phyloP scores from a whole-genome alignment of 768 basidiomycete species.

The Amanita phalloides region DNA sequence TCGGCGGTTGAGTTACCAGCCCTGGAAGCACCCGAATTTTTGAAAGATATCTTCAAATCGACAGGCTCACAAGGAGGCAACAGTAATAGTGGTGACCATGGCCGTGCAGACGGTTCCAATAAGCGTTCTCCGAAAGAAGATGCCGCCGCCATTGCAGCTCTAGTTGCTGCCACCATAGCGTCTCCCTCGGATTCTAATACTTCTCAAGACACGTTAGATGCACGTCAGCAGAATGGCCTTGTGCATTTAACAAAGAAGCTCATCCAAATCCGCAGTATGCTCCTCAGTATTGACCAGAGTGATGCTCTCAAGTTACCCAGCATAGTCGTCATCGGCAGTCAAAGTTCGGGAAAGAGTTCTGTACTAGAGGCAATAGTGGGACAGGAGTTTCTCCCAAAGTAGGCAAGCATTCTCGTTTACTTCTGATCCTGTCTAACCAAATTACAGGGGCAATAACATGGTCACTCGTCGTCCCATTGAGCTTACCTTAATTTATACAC shows the following conservation, averaged over 20 bases:
- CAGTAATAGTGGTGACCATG: constrained; percentile 20
- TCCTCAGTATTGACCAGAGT: constrained; percentile 94
- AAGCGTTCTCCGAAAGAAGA: constrained; percentile 46
- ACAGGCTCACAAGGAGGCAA: constrained; percentile 20
- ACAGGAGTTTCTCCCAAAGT: constrained; percentile 98
- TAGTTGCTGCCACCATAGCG: constrained; percentile 70
- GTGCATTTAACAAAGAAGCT: constrained; percentile 92
- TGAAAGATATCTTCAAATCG: constrained; percentile 47
- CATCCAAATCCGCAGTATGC: constrained; percentile 90
- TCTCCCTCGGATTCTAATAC: constrained; percentile 56
- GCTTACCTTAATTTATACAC: constrained; percentile 91
- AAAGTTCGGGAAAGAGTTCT: constrained; percentile 97
- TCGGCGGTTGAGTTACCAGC: constrained; percentile 48
- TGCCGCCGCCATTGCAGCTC: constrained; percentile 58
- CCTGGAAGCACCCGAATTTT: constrained; percentile 50
- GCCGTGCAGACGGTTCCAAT: constrained; percentile 20
- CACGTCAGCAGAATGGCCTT: constrained; percentile 60
- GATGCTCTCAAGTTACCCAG: constrained; percentile 91
- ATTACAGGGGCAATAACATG: constrained; percentile 93
- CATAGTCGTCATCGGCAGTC: constrained; percentile 97
- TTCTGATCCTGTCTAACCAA: not conserved
- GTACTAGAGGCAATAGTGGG: constrained; percentile 97
- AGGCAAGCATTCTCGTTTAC: constrained; percentile 19
- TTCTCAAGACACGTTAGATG: constrained; percentile 27
- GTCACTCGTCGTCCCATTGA: constrained; percentile 98